These are phyloP conservation scores for Dysphania ambrosioides DNA, from an alignment of 148 eudicot species.

Conservation along the genomic window DNA sequence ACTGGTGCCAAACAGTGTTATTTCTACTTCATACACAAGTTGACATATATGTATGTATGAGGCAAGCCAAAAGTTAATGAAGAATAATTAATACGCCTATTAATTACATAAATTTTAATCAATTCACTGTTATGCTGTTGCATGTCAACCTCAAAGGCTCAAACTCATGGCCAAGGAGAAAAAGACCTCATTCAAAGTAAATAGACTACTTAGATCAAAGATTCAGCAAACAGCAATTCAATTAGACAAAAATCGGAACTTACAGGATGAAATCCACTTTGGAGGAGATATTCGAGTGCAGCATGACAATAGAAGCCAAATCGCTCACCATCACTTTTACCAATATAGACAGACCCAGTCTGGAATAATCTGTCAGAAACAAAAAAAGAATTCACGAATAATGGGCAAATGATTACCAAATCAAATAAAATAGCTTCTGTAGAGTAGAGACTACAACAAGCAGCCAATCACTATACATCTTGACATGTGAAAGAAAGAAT, in stretches of 20 bases:
- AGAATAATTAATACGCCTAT: background rate
- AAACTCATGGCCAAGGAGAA: background rate
- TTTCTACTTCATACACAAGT: too few relatives aligned
- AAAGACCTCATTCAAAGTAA: constrained; percentile 2
- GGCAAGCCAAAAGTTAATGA: background rate
- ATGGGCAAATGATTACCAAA: constrained; percentile 16
- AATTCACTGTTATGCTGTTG: background rate
- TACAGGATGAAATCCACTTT: constrained; percentile 93
- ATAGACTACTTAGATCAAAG: constrained; percentile 3
- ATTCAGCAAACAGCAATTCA: constrained; percentile 3
- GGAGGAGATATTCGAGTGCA: constrained; percentile 90
- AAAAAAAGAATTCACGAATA: background rate
- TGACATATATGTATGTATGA: background rate
- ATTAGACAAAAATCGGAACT: constrained; percentile 29
- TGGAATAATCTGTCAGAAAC: constrained; percentile 53
- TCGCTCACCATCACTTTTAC: constrained; percentile 79
- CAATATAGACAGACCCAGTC: constrained; percentile 75
- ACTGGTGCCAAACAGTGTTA: too few relatives aligned
- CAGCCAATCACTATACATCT: background rate
- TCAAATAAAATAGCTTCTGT: background rate
- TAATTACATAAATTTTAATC: background rate
- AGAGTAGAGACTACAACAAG: constrained; percentile 2
- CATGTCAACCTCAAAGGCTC: background rate
- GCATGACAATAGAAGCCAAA: constrained; percentile 95
- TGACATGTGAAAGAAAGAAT: background rate